A percentile compares a stretch with the other conserved stretches of the same genome.
phyloP scores from a whole-genome alignment of 169 alveolate genomes.

The Cyclospora cayetanensis region DNA sequence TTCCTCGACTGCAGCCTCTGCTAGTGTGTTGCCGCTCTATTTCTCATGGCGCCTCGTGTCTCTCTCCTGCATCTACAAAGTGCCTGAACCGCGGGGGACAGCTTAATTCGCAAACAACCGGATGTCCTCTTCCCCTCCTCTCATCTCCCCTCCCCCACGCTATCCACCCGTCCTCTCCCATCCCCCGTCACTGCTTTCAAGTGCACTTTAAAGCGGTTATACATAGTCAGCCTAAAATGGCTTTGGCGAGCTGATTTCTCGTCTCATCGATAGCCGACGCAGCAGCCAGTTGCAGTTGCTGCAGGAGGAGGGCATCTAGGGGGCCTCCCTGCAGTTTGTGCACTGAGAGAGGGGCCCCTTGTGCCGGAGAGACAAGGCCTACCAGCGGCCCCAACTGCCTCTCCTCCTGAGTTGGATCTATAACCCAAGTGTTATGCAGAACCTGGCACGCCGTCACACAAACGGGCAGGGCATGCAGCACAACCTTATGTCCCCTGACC shows the following conservation, averaged over 20 bases:
- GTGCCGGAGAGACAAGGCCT: too few species aligned
- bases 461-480: background rate
- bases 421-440: background rate
- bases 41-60: too few species aligned
- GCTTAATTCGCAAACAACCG: too few species aligned
- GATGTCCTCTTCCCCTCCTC: too few species aligned
- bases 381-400: too few species aligned
- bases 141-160: background rate
- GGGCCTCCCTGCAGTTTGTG: too few species aligned
- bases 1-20: too few species aligned
- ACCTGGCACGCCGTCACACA: background rate
- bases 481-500: background rate
- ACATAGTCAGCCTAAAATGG: background rate
- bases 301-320: too few species aligned
- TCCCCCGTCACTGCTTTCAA: background rate
- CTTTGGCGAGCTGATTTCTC: background rate
- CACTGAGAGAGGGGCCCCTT: too few species aligned
- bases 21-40: too few species aligned
- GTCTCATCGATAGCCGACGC: background rate
- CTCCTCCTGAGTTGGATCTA: background rate
- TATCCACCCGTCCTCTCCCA: background rate
- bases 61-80: too few species aligned
- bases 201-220: background rate
- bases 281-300: background rate
- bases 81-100: too few species aligned